Conservation (phyloP, 176 grass and related monocot genomes). For the Avena insularis region DNA sequence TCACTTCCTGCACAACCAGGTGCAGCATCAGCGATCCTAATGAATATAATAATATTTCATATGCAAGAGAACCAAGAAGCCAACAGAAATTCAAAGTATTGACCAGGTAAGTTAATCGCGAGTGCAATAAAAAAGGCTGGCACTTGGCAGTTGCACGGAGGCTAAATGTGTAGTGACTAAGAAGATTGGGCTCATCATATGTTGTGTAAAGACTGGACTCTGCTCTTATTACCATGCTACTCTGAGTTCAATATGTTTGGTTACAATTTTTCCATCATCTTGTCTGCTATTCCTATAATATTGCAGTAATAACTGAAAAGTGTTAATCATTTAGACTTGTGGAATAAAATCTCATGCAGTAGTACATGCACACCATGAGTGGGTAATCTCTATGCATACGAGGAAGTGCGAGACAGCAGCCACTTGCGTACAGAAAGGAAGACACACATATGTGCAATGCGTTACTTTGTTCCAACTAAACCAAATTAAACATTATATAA, state of each 20-base stretch:
- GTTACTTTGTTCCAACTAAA: not conserved
- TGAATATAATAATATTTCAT: not conserved
- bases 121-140: not conserved
- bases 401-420: not conserved
- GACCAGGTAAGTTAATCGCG: not conserved
- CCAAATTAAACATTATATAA: not conserved
- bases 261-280: not conserved
- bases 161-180: not conserved
- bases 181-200: not conserved
- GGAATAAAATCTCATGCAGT: not conserved
- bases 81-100: not conserved
- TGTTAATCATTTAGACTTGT: not conserved
- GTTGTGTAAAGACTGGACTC: not conserved
- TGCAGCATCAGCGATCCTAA: not conserved
- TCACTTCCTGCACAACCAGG: slow-evolving; percentile 51
- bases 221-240: not conserved
- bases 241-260: not conserved
- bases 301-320: not conserved
- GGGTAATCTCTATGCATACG: not conserved
- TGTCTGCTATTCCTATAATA: not conserved
- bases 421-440: not conserved
- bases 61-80: slow-evolving; percentile 3
- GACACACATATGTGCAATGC: not conserved
- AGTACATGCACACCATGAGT: not conserved
- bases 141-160: not conserved